Conservation (phyloP, 2,329 filamentous ascomycete genomes). For the Apiospora marii region DNA sequence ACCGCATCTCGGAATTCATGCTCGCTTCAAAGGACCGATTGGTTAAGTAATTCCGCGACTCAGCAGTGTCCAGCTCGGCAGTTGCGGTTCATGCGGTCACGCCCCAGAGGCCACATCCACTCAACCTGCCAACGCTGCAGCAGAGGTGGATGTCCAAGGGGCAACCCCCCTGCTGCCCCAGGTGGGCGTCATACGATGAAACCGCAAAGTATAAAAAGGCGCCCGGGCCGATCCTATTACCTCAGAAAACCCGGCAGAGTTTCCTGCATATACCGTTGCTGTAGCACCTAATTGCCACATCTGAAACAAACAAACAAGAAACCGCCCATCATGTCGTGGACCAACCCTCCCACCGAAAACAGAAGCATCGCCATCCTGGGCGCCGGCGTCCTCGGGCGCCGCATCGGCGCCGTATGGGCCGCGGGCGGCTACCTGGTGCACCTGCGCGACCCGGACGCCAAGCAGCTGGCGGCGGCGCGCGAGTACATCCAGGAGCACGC, state of each 20-base stretch:
- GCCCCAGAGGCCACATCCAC: neutral
- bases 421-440: slow-evolving; percentile 51
- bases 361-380: slow-evolving; percentile 49
- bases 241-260: neutral
- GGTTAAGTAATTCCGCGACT: neutral
- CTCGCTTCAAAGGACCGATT: neutral
- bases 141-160: slow-evolving; percentile 5
- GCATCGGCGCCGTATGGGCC: slow-evolving; percentile 50
- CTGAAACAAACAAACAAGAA: neutral
- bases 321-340: slow-evolving; percentile 32
- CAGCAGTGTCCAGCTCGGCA: neutral
- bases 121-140: slow-evolving; percentile 1
- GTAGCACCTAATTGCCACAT: neutral
- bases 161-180: neutral
- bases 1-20: neutral
- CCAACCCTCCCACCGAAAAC: slow-evolving; percentile 32
- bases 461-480: slow-evolving; percentile 47
- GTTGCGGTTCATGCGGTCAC: neutral
- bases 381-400: slow-evolving; percentile 52
- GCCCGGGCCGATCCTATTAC: neutral
- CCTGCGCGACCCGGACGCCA: slow-evolving; percentile 50
- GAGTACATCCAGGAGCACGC: slow-evolving; percentile 50
- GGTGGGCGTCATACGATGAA: slow-evolving; percentile 1
- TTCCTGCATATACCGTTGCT: neutral
- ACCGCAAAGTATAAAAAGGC: neutral